phyloP scores from a whole-genome alignment of 2,329 filamentous ascomycete species.

The Myriangium duriaei region DNA sequence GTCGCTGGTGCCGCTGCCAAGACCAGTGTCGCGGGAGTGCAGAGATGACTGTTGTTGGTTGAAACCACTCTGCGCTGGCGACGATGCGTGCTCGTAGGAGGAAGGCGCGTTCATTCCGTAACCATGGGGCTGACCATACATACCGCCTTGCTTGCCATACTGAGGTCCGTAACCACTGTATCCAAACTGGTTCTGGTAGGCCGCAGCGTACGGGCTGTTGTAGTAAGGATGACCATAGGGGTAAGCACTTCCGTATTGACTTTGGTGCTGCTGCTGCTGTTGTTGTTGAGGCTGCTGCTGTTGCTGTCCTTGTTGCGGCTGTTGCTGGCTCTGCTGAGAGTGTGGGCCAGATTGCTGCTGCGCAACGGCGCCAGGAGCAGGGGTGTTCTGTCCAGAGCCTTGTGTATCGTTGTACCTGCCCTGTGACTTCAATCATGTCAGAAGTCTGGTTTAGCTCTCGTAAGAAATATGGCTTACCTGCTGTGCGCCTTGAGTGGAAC shows the following conservation, averaged over 20 bases:
- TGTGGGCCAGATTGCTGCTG: constrained; percentile 38
- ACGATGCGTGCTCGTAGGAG: constrained; percentile 50
- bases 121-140: constrained; percentile 51
- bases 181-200: constrained; percentile 52
- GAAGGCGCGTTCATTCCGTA: constrained; percentile 44
- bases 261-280: constrained; percentile 39
- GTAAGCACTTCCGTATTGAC: constrained; percentile 41
- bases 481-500: constrained; percentile 50
- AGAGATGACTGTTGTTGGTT: constrained; percentile 27
- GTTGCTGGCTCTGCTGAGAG: constrained; percentile 31
- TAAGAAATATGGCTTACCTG: constrained; percentile 18
- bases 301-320: constrained; percentile 16
- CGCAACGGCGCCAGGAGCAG: constrained; percentile 58
- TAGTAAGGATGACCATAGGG: constrained; percentile 50
- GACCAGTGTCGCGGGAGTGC: constrained; percentile 34
- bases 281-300: constrained; percentile 29
- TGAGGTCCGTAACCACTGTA: constrained; percentile 39
- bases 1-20: constrained; percentile 41
- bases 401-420: constrained; percentile 65
- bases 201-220: constrained; percentile 47
- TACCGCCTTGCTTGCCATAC: constrained; percentile 31
- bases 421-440: constrained; percentile 49
- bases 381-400: constrained; percentile 81
- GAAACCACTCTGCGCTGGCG: constrained; percentile 50
- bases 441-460: constrained; percentile 19